Evolutionary conservation across 176 grass and related monocot species (phyloP).

Genomic region (Lolium multiflorum): DNA sequence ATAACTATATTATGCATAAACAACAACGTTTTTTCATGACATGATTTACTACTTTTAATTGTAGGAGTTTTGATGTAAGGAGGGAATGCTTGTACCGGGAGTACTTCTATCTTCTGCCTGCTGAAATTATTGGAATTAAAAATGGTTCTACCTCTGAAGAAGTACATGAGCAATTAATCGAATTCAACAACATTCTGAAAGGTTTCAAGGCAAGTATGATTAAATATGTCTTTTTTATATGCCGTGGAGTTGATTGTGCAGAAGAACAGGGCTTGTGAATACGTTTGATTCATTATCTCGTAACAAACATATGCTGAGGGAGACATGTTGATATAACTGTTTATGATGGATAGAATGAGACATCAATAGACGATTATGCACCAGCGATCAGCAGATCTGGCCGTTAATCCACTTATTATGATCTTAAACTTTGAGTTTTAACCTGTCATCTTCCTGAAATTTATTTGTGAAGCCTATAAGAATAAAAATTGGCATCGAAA

Average conservation of each 20-base stretch:
- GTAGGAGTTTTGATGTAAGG: slow-evolving; percentile 92
- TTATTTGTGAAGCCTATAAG: neutral
- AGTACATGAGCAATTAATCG: slow-evolving; percentile 62
- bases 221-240: neutral
- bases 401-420: neutral
- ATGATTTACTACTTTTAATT: slow-evolving; percentile 20
- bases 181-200: slow-evolving; percentile 86
- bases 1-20: slow-evolving; percentile 19
- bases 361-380: slow-evolving; percentile 1
- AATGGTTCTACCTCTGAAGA: slow-evolving; percentile 60
- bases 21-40: slow-evolving; percentile 12
- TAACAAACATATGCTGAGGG: neutral
- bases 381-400: slow-evolving; percentile 2
- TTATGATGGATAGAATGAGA: neutral
- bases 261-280: slow-evolving; percentile 4
- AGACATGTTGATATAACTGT: neutral
- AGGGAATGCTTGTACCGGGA: slow-evolving; percentile 77
- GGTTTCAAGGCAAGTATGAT: slow-evolving; percentile 62
- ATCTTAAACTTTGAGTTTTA: slow-evolving; percentile 10
- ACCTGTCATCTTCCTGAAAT: neutral
- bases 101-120: slow-evolving; percentile 92
- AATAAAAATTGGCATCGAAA: slow-evolving; percentile 12
- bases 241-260: slow-evolving; percentile 4
- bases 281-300: neutral
- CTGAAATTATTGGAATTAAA: slow-evolving; percentile 90